A percentile compares a stretch with the other conserved stretches of the same genome.
These are phyloP conservation scores for Debaryomyces castellii DNA, from an alignment of 805 yeast genomes.

Conservation along the genomic window DNA sequence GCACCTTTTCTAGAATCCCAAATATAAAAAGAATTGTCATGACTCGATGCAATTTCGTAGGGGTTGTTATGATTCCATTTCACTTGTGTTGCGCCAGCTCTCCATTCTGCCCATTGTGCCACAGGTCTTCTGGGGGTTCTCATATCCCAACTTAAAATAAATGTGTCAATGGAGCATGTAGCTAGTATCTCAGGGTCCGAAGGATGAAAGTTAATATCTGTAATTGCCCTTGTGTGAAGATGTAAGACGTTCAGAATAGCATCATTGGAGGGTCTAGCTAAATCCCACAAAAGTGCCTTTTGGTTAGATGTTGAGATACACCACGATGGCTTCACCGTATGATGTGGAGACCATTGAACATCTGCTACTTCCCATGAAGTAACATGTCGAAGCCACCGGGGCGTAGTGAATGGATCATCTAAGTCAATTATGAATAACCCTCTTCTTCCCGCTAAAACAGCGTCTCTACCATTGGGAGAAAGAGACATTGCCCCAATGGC, in stretches of 20 bases:
- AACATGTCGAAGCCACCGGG: conserved; percentile 87
- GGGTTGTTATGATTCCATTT: conserved; percentile 86
- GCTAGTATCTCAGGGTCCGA: conserved; percentile 83
- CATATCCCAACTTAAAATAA: conserved; percentile 87
- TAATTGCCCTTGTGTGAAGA: conserved; percentile 88
- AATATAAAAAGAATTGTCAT: conserved; percentile 72
- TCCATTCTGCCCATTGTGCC: conserved; percentile 86
- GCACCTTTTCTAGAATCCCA: conserved; percentile 92
- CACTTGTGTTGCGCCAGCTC: conserved; percentile 92
- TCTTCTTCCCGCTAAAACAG: conserved; percentile 78
- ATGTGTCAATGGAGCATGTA: conserved; percentile 90
- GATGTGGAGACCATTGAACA: conserved; percentile 97
- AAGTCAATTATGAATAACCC: conserved; percentile 90
- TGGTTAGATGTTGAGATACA: conserved; percentile 93
- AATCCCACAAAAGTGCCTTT: conserved; percentile 92
- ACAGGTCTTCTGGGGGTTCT: conserved; percentile 75
- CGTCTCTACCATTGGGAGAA: conserved; percentile 89
- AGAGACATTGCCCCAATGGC: conserved; percentile 89
- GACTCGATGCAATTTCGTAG: conserved; percentile 79
- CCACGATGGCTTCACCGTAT: conserved; percentile 77
- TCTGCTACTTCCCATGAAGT: conserved; percentile 99
- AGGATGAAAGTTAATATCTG: conserved; percentile 93
- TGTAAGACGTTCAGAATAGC: conserved; percentile 89
- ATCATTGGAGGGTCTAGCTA: conserved; percentile 62
- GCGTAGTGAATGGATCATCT: conserved; percentile 93